Percentiles rank a stretch among this genome's conserved stretches.
Evolutionary conservation across 2,329 filamentous ascomycete species (phyloP).

Genomic region (Calonectria ilicicola): DNA sequence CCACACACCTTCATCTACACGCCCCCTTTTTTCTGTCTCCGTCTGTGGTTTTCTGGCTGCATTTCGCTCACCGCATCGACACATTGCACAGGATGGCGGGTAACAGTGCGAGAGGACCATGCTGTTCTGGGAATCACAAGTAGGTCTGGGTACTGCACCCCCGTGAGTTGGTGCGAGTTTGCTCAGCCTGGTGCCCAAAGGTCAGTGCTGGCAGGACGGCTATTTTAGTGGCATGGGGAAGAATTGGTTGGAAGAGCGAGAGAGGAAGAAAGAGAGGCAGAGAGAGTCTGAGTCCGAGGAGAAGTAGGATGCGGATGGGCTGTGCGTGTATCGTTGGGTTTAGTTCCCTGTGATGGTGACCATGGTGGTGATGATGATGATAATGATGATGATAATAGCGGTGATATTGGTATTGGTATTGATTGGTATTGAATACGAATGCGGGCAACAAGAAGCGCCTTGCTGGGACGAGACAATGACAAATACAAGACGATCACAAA

Average conservation of each 20-base stretch:
- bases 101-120: neutral
- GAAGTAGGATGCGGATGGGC: neutral
- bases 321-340: too few relatives aligned
- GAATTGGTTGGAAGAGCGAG: too few relatives aligned
- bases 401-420: neutral
- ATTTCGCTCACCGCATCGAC: constrained; percentile 4
- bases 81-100: neutral
- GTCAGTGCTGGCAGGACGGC: neutral
- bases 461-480: neutral
- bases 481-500: neutral
- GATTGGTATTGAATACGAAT: neutral
- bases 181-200: neutral
- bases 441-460: neutral
- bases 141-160: neutral
- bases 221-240: neutral
- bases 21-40: neutral
- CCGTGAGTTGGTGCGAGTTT: neutral
- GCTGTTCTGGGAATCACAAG: neutral
- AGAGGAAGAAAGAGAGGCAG: neutral
- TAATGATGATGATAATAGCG: too few relatives aligned
- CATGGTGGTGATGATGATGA: neutral
- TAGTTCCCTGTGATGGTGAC: neutral
- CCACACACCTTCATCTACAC: neutral
- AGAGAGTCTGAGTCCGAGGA: neutral
- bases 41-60: neutral